Percentiles rank a stretch among this genome's conserved stretches.
These are phyloP conservation scores for Mortierella alpina DNA, from an alignment of 192 early-diverging fungal species.

Conservation along the genomic window DNA sequence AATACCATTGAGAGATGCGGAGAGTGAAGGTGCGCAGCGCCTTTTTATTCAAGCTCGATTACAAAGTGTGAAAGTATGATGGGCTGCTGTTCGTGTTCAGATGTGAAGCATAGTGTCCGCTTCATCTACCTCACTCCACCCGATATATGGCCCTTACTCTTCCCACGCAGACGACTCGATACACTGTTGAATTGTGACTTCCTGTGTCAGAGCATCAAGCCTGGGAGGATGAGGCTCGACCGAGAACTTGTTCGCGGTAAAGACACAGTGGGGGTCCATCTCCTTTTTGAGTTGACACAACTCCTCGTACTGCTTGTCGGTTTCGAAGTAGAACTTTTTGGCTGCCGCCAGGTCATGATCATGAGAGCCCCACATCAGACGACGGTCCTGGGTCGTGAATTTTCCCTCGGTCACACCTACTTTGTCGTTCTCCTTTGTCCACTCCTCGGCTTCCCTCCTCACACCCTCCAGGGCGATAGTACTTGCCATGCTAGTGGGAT, in stretches of 20 bases:
- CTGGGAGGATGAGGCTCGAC: neutral
- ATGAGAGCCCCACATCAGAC: constrained; percentile 19
- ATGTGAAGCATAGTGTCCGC: too few species aligned
- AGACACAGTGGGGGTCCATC: neutral
- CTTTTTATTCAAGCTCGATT: too few species aligned
- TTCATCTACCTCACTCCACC: too few species aligned
- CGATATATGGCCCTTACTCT: too few species aligned
- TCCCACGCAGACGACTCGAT: too few species aligned
- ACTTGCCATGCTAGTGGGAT: too few species aligned
- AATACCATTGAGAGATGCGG: too few species aligned
- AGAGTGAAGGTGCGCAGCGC: too few species aligned
- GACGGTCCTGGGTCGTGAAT: constrained; percentile 29
- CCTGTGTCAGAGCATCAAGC: too few species aligned
- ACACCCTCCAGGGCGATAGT: neutral
- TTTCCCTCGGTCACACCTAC: neutral
- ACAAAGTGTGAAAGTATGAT: too few species aligned
- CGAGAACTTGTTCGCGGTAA: constrained; percentile 1
- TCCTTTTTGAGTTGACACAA: neutral
- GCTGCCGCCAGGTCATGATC: constrained; percentile 21
- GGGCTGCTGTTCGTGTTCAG: too few species aligned
- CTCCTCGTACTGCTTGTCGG: neutral
- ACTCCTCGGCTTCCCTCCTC: neutral
- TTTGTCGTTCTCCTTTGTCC: neutral
- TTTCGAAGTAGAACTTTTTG: neutral
- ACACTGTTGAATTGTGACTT: too few species aligned